These are phyloP conservation scores for Diaporthe vexans DNA, from an alignment of 2,329 filamentous ascomycete species.

Conservation along the genomic window DNA sequence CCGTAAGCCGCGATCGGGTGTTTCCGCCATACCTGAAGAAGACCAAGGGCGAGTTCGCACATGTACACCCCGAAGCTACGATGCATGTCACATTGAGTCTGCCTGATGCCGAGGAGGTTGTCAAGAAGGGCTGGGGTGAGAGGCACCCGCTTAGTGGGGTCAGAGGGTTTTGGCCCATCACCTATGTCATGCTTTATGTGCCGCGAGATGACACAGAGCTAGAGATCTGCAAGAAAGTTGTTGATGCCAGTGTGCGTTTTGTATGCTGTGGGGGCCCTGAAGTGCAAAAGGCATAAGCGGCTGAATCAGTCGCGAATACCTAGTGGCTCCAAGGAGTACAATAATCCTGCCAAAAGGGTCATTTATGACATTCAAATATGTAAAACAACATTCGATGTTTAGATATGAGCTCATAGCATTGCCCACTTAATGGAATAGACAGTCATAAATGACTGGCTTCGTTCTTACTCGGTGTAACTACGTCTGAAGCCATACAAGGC, in stretches of 20 bases:
- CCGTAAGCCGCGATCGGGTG: conserved; percentile 47
- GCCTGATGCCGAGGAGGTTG: conserved; percentile 52
- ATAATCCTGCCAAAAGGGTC: too few species aligned
- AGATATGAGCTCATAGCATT: too few species aligned
- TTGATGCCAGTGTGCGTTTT: conserved; percentile 42
- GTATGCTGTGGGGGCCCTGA: conserved; percentile 29
- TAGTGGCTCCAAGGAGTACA: too few species aligned
- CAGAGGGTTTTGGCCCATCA: conserved; percentile 49
- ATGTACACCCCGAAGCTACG: conserved; percentile 57
- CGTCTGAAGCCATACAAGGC: too few species aligned
- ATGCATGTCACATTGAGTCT: conserved; percentile 55
- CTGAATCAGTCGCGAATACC: too few species aligned
- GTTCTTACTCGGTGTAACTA: too few species aligned
- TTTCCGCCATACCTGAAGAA: conserved; percentile 42
- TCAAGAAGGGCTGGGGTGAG: conserved; percentile 57
- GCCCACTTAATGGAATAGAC: too few species aligned
- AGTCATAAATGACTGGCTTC: too few species aligned
- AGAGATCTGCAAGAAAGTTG: conserved; percentile 48
- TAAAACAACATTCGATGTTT: too few species aligned
- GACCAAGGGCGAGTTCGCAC: conserved; percentile 52
- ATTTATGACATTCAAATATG: too few species aligned
- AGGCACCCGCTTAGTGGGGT: conserved; percentile 54
- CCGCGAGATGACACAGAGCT: conserved; percentile 55
- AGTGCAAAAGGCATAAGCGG: too few species aligned
- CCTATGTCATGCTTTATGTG: conserved; percentile 58